Evolutionary conservation across 1,139 yeast genomes (phyloP), one percentile per base, ranked within the genome.

Genomic region (Nakaseomyces uthaithaninus): DNA sequence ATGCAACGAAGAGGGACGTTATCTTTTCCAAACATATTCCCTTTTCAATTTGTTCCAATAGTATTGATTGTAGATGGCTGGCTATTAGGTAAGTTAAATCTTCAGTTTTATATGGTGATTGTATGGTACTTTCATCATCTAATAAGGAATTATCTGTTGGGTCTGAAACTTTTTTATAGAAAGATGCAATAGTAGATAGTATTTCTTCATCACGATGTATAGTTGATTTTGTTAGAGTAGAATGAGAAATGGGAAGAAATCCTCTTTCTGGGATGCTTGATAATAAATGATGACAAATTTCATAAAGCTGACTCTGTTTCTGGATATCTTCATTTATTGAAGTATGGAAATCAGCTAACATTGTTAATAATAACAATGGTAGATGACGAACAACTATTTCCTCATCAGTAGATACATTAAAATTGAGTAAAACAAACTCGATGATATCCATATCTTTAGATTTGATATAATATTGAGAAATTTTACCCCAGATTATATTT

Each of bases 301-400:
- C 42, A 19, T 51, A 47, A 26, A 26, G 27, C 11, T 26, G 41
- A 12, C 24, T 16, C 16, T 19, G 17, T 18, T 15, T 38, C 36
- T 16, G 24, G 27, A 10, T 34, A 23, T 9, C 33, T 16, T 19
- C 44, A 11, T 11, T 17, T 10, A 28, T 12, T 28, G 22, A 17
- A 7, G 12, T 4, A 16, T 28, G 33, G 14, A 19, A 28, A 19
- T 35, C 59, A 17, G 64, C 47, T 20, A 76, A 48, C 3, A 74
- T 48, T 1, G 74, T 65, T 15, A 85, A 50, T 1, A 86, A 59
- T 1, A 83, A 71, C 40, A 85, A 62, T 0, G 96, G 96, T 3
- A 83, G 65, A 55, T 89, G 95, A 12, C 71, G 68, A 0, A 75
- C 66, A n/a, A 79, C 63, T 81, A 85, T 84, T 48, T 86, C 96